These are phyloP conservation scores for Lotmaria passim DNA, from an alignment of 208 protist species.

Conservation along the genomic window DNA sequence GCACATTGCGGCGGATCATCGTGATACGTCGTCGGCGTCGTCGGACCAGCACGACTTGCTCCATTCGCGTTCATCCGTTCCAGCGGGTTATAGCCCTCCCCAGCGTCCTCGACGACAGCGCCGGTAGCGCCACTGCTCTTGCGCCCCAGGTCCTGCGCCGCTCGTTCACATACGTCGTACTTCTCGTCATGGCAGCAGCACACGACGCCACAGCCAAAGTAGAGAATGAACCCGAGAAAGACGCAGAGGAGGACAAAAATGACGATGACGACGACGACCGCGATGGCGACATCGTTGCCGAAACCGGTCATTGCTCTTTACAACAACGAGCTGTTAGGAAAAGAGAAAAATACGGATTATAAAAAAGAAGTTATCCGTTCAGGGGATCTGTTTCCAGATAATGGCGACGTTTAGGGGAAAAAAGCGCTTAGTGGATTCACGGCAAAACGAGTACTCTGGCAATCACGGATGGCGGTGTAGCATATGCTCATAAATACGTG, in stretches of 20 bases:
- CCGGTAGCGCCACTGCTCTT: background rate
- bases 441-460: too few species aligned
- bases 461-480: too few species aligned
- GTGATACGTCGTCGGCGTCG: background rate
- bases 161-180: conserved; percentile 8
- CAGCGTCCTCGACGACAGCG: background rate
- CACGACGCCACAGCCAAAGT: conserved; percentile 1
- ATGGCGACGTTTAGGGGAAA: too few species aligned
- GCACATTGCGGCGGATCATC: too few species aligned
- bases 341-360: too few species aligned
- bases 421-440: too few species aligned
- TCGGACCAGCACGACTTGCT: background rate
- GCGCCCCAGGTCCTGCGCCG: background rate
- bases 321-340: too few species aligned
- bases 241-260: background rate
- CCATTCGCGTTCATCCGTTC: background rate
- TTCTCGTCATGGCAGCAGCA: conserved; percentile 11
- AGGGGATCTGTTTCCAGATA: too few species aligned
- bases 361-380: too few species aligned
- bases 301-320: background rate
- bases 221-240: conserved; percentile 7
- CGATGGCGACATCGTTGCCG: background rate
- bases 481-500: too few species aligned
- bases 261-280: background rate
- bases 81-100: background rate